These are phyloP conservation scores for Cordyceps fumosorosea DNA, from an alignment of 2,329 filamentous ascomycete genomes.

Conservation along the genomic window DNA sequence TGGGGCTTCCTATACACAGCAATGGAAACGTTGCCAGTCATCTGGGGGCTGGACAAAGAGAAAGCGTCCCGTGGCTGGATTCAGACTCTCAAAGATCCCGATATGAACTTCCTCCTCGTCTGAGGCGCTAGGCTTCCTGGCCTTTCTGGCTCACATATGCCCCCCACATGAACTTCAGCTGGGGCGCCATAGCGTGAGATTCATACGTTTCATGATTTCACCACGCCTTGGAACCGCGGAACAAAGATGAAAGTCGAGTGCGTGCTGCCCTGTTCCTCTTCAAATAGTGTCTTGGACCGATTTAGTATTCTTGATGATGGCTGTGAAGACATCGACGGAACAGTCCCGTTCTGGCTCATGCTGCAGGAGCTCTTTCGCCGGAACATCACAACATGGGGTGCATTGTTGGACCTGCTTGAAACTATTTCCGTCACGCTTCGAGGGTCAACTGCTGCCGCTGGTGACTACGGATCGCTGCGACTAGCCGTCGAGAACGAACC, in stretches of 20 bases:
- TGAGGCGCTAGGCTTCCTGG: conserved; percentile 18
- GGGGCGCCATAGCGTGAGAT: not conserved
- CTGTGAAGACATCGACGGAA: conserved; percentile 20
- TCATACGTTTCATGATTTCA: not conserved
- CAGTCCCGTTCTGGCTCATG: conserved; percentile 22
- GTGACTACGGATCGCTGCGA: conserved; percentile 20
- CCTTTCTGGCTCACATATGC: not conserved
- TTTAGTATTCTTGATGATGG: conserved; percentile 22
- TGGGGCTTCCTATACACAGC: conserved; percentile 45
- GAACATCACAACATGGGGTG: conserved; percentile 5
- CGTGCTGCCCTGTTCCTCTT: conserved; percentile 14
- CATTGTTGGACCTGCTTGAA: conserved; percentile 23
- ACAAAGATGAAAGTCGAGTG: not conserved
- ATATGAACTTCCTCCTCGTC: conserved; percentile 38
- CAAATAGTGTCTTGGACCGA: conserved; percentile 21
- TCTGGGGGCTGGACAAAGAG: conserved; percentile 35
- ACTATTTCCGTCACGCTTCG: conserved; percentile 21
- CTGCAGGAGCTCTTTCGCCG: conserved; percentile 19
- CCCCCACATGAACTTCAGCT: not conserved
- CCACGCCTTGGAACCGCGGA: no score
- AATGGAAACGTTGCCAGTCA: conserved; percentile 36
- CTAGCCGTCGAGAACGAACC: conserved; percentile 5
- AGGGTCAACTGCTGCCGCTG: conserved; percentile 15
- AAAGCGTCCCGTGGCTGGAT: conserved; percentile 33
- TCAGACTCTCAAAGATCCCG: conserved; percentile 34